phyloP scores from a whole-genome alignment of 345 rosid species.

The Brassica cretica region DNA sequence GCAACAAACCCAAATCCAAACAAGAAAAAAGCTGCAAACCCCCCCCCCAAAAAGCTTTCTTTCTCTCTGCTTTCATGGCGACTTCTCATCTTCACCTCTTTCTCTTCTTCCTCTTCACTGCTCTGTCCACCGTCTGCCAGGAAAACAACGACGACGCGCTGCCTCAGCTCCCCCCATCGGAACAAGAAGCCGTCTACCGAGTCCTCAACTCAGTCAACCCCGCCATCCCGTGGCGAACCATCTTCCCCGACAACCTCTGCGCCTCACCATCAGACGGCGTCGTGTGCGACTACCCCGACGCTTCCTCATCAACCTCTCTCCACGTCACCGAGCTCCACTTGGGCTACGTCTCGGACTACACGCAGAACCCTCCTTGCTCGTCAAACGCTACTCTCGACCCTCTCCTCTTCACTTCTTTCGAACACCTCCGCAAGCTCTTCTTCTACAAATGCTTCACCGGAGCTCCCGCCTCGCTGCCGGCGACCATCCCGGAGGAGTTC shows the following conservation, averaged over 20 bases:
- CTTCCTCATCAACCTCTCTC: conserved; percentile 31
- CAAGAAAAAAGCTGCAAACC: conserved; percentile 2
- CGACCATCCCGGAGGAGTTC: conserved; percentile 39
- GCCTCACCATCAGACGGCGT: conserved; percentile 68
- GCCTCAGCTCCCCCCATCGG: conserved; percentile 43
- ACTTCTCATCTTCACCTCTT: conserved; percentile 4
- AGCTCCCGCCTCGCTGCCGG: conserved; percentile 38
- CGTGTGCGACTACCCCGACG: conserved; percentile 50
- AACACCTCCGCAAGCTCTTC: conserved; percentile 59
- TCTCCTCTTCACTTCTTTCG: conserved; percentile 54
- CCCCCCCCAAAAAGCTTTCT: not conserved
- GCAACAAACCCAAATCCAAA: conserved; percentile 35
- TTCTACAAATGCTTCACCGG: conserved; percentile 65
- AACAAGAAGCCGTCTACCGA: conserved; percentile 55
- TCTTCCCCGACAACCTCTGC: conserved; percentile 64
- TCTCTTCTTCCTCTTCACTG: conserved; percentile 31
- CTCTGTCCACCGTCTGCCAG: conserved; percentile 12
- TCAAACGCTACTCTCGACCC: conserved; percentile 53
- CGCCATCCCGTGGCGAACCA: conserved; percentile 53
- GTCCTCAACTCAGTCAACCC: conserved; percentile 62
- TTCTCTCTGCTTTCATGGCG: conserved; percentile 34
- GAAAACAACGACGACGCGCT: conserved; percentile 15
- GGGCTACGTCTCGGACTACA: conserved; percentile 61
- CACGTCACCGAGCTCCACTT: conserved; percentile 62
- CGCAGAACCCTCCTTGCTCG: conserved; percentile 65